A percentile compares a stretch with the other conserved stretches of the same genome.
phyloP scores from a whole-genome alignment of 345 rosid species.

The Carallia brachiata region DNA sequence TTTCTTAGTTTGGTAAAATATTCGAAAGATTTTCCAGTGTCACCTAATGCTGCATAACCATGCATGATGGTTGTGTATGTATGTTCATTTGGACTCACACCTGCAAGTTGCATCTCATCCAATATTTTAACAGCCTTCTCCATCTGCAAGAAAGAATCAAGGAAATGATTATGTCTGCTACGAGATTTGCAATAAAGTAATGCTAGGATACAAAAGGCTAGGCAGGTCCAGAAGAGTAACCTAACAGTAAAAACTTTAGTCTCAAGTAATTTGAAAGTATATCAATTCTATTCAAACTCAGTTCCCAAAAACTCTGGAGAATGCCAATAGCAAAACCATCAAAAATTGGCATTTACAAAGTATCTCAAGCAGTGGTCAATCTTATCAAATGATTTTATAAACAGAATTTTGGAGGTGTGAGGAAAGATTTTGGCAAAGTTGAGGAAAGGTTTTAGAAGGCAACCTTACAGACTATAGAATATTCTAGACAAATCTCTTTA shows the following conservation, averaged over 20 bases:
- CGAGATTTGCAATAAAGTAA: not conserved
- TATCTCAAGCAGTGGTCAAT: not conserved
- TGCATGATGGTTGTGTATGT: constrained; percentile 96
- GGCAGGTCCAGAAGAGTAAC: too few species aligned
- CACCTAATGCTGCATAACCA: constrained; percentile 91
- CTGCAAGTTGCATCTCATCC: constrained; percentile 84
- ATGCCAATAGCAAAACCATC: not conserved
- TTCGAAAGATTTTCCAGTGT: constrained; percentile 90
- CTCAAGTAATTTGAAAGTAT: too few species aligned
- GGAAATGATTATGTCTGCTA: not conserved
- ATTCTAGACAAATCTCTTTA: not conserved
- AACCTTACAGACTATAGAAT: not conserved
- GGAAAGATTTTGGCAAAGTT: too few species aligned
- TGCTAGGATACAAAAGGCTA: too few species aligned
- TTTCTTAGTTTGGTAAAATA: constrained; percentile 74
- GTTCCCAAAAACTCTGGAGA: not conserved
- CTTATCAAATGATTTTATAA: not conserved
- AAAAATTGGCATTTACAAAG: not conserved
- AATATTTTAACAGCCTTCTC: constrained; percentile 82
- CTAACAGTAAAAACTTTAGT: too few species aligned
- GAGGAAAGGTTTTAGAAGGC: too few species aligned
- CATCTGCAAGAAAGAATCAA: constrained; percentile 48
- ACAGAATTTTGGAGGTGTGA: too few species aligned
- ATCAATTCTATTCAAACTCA: too few species aligned
- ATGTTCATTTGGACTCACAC: constrained; percentile 75